These are phyloP conservation scores for Ganoderma boninense DNA, from an alignment of 1,284 basidiomycete genomes.

Conservation along the genomic window DNA sequence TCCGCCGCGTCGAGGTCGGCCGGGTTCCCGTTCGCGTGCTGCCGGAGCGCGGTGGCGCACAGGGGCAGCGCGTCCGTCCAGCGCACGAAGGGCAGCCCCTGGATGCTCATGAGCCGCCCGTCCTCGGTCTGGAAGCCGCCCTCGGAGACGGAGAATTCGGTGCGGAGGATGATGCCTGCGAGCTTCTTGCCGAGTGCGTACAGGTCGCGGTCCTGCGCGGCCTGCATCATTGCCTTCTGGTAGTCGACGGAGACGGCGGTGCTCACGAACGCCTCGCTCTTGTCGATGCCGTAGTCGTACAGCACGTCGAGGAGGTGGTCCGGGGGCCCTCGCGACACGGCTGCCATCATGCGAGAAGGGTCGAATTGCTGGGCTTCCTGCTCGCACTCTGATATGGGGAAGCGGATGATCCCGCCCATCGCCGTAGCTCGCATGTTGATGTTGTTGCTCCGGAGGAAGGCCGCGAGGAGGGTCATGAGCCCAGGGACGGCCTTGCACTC, in stretches of 20 bases:
- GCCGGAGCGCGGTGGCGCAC: conserved; percentile 60
- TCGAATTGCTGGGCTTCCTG: conserved; percentile 52
- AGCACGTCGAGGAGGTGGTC: conserved; percentile 56
- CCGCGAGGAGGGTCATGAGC: conserved; percentile 57
- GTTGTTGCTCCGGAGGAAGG: conserved; percentile 58
- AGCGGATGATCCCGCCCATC: conserved; percentile 57
- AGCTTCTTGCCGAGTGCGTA: conserved; percentile 57
- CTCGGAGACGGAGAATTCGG: conserved; percentile 63
- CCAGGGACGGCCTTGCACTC: conserved; percentile 51
- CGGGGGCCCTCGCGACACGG: no score
- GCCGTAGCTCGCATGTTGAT: conserved; percentile 55
- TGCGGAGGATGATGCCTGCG: conserved; percentile 54
- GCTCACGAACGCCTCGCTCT: conserved; percentile 52
- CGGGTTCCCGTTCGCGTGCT: conserved; percentile 39
- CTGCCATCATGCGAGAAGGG: conserved; percentile 50
- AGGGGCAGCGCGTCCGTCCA: conserved; percentile 63
- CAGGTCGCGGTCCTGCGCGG: conserved; percentile 53
- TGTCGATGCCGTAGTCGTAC: conserved; percentile 52
- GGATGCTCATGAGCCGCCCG: conserved; percentile 36
- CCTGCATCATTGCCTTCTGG: conserved; percentile 58
- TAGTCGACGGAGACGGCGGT: conserved; percentile 49
- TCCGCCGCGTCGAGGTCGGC: conserved; percentile 60
- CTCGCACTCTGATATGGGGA: conserved; percentile 51
- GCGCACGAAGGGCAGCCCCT: conserved; percentile 56
- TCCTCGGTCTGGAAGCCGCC: no score